These are phyloP conservation scores for Globisporangium parvum DNA, from an alignment of 352 stramenopile genomes.

Conservation along the genomic window DNA sequence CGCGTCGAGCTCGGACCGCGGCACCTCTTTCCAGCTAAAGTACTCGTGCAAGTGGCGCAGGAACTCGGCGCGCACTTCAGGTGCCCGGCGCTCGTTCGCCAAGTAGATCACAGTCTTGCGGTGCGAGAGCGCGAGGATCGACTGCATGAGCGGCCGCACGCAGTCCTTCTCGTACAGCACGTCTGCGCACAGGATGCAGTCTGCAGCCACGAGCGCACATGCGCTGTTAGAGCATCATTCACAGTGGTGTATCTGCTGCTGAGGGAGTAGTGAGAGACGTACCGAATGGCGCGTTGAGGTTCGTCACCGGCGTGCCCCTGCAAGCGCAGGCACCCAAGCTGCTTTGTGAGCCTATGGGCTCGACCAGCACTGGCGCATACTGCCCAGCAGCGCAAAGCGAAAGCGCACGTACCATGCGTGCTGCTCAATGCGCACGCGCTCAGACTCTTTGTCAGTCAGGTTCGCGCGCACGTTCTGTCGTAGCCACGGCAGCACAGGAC, in stretches of 20 bases:
- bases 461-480: slow-evolving; percentile 62
- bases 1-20: slow-evolving; percentile 45
- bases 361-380: neutral
- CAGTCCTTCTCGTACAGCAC: slow-evolving; percentile 79
- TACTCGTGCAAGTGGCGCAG: slow-evolving; percentile 56
- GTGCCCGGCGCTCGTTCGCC: slow-evolving; percentile 66
- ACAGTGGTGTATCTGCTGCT: too few species aligned
- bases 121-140: slow-evolving; percentile 66
- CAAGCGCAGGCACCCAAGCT: slow-evolving; percentile 3
- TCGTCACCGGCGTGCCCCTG: slow-evolving; percentile 55
- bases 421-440: slow-evolving; percentile 52
- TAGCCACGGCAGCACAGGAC: slow-evolving; percentile 72
- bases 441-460: slow-evolving; percentile 46
- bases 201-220: slow-evolving; percentile 9
- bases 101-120: slow-evolving; percentile 76
- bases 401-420: slow-evolving; percentile 33
- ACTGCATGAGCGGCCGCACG: slow-evolving; percentile 73
- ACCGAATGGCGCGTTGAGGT: slow-evolving; percentile 54
- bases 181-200: slow-evolving; percentile 78
- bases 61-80: slow-evolving; percentile 60
- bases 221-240: neutral
- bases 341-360: neutral
- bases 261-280: neutral
- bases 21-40: slow-evolving; percentile 69
- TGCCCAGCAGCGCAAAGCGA: neutral